phyloP scores from a whole-genome alignment of 352 stramenopile genomes.

The Globisporangium sylvaticum region DNA sequence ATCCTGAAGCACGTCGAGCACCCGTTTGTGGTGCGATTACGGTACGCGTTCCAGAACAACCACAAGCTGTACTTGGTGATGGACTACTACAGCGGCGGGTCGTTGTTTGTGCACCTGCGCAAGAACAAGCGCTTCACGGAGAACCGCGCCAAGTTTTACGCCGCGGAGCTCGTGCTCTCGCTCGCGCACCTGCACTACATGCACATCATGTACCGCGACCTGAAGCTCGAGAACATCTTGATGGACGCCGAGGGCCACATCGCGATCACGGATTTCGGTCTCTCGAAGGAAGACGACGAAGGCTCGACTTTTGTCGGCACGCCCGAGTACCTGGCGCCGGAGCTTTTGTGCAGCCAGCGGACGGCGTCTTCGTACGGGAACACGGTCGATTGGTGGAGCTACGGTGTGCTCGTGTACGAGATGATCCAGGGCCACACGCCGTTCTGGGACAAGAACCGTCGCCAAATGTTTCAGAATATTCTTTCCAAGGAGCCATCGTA shows the following conservation, averaged over 20 bases:
- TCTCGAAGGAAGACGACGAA: constrained; percentile 85
- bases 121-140: constrained; percentile 75
- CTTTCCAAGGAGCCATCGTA: constrained; percentile 67
- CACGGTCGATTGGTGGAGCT: constrained; percentile 88
- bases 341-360: constrained; percentile 71
- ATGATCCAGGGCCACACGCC: constrained; percentile 85
- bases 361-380: constrained; percentile 79
- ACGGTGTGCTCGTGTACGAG: constrained; percentile 82
- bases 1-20: constrained; percentile 88
- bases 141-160: constrained; percentile 76
- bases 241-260: constrained; percentile 84
- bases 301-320: constrained; percentile 82
- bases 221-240: constrained; percentile 90
- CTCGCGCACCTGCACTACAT: constrained; percentile 82
- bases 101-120: constrained; percentile 81
- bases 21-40: constrained; percentile 84
- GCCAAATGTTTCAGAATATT: constrained; percentile 87
- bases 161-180: constrained; percentile 77
- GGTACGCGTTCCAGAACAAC: constrained; percentile 88
- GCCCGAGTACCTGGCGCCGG: constrained; percentile 79
- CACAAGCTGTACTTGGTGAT: constrained; percentile 89
- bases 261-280: constrained; percentile 85
- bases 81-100: constrained; percentile 87
- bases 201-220: constrained; percentile 88
- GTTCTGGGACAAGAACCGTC: constrained; percentile 83